A percentile compares a stretch with the other conserved stretches of the same genome.
These are phyloP conservation scores for Beverwykella pulmonaria DNA, from an alignment of 495 filamentous ascomycete genomes.

Conservation along the genomic window DNA sequence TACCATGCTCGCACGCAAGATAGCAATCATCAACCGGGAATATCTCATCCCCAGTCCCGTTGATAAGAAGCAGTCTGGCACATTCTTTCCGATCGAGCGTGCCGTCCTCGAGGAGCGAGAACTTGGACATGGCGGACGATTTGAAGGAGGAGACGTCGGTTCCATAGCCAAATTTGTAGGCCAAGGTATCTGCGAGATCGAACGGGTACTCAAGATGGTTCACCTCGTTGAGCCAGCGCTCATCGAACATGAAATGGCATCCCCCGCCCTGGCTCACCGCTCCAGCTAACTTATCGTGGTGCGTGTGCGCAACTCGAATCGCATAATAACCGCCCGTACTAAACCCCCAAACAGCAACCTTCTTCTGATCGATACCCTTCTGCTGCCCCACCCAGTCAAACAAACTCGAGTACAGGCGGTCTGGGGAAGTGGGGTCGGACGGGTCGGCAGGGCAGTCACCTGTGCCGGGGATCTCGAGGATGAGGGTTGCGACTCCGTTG, in stretches of 20 bases:
- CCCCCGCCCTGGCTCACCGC: constrained; percentile 74
- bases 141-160: constrained; percentile 61
- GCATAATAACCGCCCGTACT: constrained; percentile 79
- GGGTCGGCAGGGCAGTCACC: constrained; percentile 73
- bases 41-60: constrained; percentile 70
- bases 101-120: constrained; percentile 72
- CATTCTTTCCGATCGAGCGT: constrained; percentile 62
- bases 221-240: constrained; percentile 65
- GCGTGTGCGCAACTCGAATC: constrained; percentile 72
- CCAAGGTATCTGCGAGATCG: constrained; percentile 63
- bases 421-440: constrained; percentile 54
- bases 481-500: constrained; percentile 58
- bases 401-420: constrained; percentile 64
- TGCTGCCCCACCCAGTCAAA: constrained; percentile 66
- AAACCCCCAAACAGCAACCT: constrained; percentile 71
- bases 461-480: constrained; percentile 78
- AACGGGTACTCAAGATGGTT: constrained; percentile 83
- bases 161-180: constrained; percentile 71
- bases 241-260: constrained; percentile 67
- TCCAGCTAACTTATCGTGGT: constrained; percentile 60
- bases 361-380: constrained; percentile 62
- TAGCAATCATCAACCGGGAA: constrained; percentile 79
- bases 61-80: constrained; percentile 67
- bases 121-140: constrained; percentile 64
- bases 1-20: constrained; percentile 69